Base-by-base conservation (phyloP, 2,329 filamentous ascomycete species). In the Colletotrichum sidae region DNA sequence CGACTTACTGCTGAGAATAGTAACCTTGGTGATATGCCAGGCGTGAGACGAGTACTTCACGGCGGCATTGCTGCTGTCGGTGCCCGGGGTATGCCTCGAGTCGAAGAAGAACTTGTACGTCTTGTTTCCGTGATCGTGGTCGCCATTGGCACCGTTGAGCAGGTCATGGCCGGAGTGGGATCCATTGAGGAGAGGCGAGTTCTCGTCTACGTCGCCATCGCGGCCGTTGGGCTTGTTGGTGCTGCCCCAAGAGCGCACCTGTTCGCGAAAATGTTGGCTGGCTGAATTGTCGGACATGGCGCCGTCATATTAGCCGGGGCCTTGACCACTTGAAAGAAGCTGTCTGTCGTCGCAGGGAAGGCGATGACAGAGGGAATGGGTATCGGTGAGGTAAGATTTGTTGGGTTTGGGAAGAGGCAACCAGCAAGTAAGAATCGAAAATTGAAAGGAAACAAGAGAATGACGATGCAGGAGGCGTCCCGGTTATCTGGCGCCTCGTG, bases 21-120 rank as follows among this genome's bases (percentile, higher is more conserved):
- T 87, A 49, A 85, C 81, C 77, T 88, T 88, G 71, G 79, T 77
- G 68, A 87, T 77, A 69, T 88, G 86, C 83, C 84, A 88, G 17
- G 77, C 72, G 60, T 83, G 79, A 38, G 84, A 84, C 8, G 81
- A 75, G 67, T 76, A 79, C 66, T 79, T 80, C 34, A 87, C 74
- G 60, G 78, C 74, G 25, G 77, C 66, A 65, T 83, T 86, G 15
- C 79, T 69, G 71, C 80, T 84, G 61, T 87, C 77, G 59, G 77
- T 77, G 53, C 86, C 86, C 1, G 86, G 86, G 1, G 84, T 88
- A 65, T 80, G 75, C 33, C 77, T 78, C 51, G 75, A 72, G 68
- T 86, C 80, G 70, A 86, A 79, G 68, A 89, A 79, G 72, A 88
- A 84, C 11, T 75, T 70, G 67, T 70, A 72, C 15, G 74, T 70